phyloP scores from a whole-genome alignment of 1,284 basidiomycete genomes.

The Malassezia nana region DNA sequence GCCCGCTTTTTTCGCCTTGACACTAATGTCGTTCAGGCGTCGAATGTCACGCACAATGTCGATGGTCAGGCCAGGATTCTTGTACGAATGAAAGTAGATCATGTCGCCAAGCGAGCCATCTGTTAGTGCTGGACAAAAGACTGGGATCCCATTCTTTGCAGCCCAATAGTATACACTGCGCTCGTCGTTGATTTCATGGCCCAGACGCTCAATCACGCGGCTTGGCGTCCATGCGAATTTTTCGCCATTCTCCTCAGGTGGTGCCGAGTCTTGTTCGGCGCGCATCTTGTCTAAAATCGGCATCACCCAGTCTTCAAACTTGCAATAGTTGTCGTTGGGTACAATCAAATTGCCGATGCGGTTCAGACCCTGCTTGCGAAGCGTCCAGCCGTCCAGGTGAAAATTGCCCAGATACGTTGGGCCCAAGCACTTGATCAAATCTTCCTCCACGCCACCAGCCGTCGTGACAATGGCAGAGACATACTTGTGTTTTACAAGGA shows the following conservation, averaged over 20 bases:
- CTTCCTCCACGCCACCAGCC: conserved; percentile 95
- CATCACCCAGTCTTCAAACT: conserved; percentile 96
- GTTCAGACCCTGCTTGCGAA: conserved; percentile 80
- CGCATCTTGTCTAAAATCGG: conserved; percentile 89
- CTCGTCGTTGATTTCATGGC: conserved; percentile 92
- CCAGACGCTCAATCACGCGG: conserved; percentile 76
- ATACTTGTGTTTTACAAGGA: conserved; percentile 87
- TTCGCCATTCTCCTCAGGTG: conserved; percentile 56
- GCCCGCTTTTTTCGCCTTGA: conserved; percentile 82
- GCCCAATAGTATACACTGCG: conserved; percentile 95
- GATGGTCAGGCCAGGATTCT: conserved; percentile 66
- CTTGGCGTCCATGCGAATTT: conserved; percentile 73
- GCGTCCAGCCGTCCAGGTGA: conserved; percentile 74
- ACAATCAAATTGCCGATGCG: conserved; percentile 95
- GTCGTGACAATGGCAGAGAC: conserved; percentile 87
- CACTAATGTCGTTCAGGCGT: conserved; percentile 75
- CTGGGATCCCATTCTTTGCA: conserved; percentile 87
- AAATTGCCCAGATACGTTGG: conserved; percentile 83
- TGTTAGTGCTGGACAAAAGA: conserved; percentile 95
- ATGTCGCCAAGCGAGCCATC: conserved; percentile 97
- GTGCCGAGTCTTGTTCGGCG: conserved; percentile 62
- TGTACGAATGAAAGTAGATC: conserved; percentile 90
- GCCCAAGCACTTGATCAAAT: conserved; percentile 96
- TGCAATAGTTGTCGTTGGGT: conserved; percentile 98
- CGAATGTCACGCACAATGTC: conserved; percentile 95